These are phyloP conservation scores for Pythium brachiatum DNA, from an alignment of 352 stramenopile genomes.

Conservation along the genomic window DNA sequence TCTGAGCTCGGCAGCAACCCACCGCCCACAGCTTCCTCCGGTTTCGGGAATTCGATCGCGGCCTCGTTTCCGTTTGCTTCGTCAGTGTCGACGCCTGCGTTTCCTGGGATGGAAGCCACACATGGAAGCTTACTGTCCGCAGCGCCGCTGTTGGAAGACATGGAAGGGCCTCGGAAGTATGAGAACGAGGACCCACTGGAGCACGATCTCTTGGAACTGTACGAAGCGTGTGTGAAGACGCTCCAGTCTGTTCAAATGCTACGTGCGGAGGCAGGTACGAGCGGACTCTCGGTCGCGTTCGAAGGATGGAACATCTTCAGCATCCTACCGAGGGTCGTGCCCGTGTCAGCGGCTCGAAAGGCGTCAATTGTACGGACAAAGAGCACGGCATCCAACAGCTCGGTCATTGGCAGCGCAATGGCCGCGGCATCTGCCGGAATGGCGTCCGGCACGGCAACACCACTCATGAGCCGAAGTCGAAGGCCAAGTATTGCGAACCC, in stretches of 20 bases:
- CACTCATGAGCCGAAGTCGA: background rate
- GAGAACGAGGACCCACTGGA: constrained; percentile 38
- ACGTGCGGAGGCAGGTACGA: constrained; percentile 61
- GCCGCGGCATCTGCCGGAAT: background rate
- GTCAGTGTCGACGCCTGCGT: constrained; percentile 16
- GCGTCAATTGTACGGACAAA: constrained; percentile 37
- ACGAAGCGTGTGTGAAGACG: constrained; percentile 47
- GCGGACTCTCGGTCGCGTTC: constrained; percentile 48
- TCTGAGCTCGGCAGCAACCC: background rate
- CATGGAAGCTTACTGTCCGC: background rate
- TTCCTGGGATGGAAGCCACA: background rate
- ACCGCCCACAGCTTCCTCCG: background rate
- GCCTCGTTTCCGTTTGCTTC: constrained; percentile 26
- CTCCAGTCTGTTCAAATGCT: constrained; percentile 52
- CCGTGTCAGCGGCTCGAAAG: constrained; percentile 24
- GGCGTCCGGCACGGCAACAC: background rate
- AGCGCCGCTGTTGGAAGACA: constrained; percentile 3
- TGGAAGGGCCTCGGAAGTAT: background rate
- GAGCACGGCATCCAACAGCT: constrained; percentile 28
- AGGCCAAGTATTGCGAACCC: background rate
- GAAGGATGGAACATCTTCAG: constrained; percentile 71
- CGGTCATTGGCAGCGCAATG: background rate
- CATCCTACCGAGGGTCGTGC: constrained; percentile 45
- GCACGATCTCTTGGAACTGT: constrained; percentile 54
- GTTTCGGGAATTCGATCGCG: constrained; percentile 9